These are phyloP conservation scores for Xylaria sp. DNA, from an alignment of 2,329 filamentous ascomycete species.

Conservation along the genomic window DNA sequence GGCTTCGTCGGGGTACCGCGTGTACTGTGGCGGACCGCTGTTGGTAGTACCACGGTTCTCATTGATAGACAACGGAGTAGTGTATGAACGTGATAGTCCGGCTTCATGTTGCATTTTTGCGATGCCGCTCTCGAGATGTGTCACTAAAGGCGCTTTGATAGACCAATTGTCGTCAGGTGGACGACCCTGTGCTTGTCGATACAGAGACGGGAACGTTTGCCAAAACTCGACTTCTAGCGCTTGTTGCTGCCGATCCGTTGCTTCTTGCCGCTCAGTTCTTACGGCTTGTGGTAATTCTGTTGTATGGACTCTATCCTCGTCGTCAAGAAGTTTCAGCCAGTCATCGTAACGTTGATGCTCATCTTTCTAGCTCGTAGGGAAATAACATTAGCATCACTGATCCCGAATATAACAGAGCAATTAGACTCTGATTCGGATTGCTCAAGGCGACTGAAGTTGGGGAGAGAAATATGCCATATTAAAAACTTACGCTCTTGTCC, in stretches of 20 bases:
- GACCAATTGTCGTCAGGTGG: slow-evolving; percentile 55
- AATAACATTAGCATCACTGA: slow-evolving; percentile 1
- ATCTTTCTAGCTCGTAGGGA: slow-evolving; percentile 36
- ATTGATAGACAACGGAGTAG: not conserved
- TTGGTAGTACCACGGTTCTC: slow-evolving; percentile 16
- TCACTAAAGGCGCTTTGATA: slow-evolving; percentile 60
- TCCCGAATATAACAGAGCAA: not conserved
- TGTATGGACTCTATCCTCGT: slow-evolving; percentile 55
- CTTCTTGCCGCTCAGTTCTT: slow-evolving; percentile 55
- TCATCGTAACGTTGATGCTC: slow-evolving; percentile 57
- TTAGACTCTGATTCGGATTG: not conserved
- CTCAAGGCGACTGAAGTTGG: not conserved
- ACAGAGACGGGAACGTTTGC: slow-evolving; percentile 58
- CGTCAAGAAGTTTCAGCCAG: slow-evolving; percentile 58
- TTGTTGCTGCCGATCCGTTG: slow-evolving; percentile 59
- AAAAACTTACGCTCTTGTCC: slow-evolving; percentile 50
- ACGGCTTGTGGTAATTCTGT: slow-evolving; percentile 54
- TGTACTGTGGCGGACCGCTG: slow-evolving; percentile 30
- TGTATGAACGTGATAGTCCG: slow-evolving; percentile 3
- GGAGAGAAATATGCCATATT: not conserved
- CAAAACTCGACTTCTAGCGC: slow-evolving; percentile 63
- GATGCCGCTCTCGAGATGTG: slow-evolving; percentile 60
- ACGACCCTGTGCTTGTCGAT: slow-evolving; percentile 56
- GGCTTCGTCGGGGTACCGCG: slow-evolving; percentile 20
- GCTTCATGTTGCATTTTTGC: slow-evolving; percentile 56